Percentiles rank a stretch among this genome's conserved stretches.
Evolutionary conservation across 495 filamentous ascomycete species (phyloP).

Genomic region (Penicillium maclennaniae): DNA sequence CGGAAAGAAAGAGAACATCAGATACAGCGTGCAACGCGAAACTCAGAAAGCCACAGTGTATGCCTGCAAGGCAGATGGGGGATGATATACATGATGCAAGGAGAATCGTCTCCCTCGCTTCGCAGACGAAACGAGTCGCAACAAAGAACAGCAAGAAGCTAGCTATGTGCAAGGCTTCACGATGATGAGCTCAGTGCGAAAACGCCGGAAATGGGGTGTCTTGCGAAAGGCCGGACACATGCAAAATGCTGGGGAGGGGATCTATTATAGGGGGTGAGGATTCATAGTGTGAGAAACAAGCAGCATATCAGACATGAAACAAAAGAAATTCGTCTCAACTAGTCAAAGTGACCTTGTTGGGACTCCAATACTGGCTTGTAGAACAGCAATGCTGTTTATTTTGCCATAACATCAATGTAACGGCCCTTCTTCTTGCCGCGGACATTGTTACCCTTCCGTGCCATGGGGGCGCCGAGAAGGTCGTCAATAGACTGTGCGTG

Average conservation of each 20-base stretch:
- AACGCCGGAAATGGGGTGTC: slow-evolving; percentile 18
- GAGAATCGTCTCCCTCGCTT: slow-evolving; percentile 22
- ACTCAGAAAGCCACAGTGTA: slow-evolving; percentile 3
- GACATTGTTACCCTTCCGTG: slow-evolving; percentile 61
- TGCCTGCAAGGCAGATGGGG: slow-evolving; percentile 4
- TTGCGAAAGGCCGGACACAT: slow-evolving; percentile 16
- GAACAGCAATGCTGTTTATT: slow-evolving; percentile 19
- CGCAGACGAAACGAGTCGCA: slow-evolving; percentile 14
- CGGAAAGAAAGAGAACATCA: slow-evolving; percentile 6
- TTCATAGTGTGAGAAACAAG: slow-evolving; percentile 13
- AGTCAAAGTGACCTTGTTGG: not conserved
- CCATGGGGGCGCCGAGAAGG: slow-evolving; percentile 64
- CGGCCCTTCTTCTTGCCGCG: slow-evolving; percentile 77
- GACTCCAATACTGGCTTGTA: not conserved
- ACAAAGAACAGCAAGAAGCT: slow-evolving; percentile 21
- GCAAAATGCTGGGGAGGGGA: slow-evolving; percentile 24
- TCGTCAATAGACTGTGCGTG: slow-evolving; percentile 84
- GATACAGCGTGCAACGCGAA: slow-evolving; percentile 1
- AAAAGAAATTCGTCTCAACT: slow-evolving; percentile 19
- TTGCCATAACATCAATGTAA: slow-evolving; percentile 91
- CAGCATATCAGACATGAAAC: slow-evolving; percentile 21
- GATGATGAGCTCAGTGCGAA: slow-evolving; percentile 17
- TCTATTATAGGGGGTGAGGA: slow-evolving; percentile 19
- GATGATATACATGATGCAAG: slow-evolving; percentile 31
- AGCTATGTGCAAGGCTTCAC: slow-evolving; percentile 27